Conservation (phyloP, 2,329 filamentous ascomycete species). For the Colletotrichum tropicicola region DNA sequence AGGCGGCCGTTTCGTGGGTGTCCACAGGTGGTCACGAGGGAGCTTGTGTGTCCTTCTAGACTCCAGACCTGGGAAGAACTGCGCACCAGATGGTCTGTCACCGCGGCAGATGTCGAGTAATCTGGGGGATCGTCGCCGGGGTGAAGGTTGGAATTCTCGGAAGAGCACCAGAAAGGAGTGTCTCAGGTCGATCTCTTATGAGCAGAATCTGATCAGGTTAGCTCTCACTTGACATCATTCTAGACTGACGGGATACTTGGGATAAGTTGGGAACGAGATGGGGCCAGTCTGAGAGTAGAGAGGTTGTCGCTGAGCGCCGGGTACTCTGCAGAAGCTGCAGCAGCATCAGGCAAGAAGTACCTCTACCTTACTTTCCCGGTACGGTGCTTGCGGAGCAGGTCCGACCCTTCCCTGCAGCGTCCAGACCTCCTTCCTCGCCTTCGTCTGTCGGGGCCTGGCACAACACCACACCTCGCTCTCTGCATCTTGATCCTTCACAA, state of each 20-base stretch:
- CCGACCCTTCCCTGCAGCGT: background rate
- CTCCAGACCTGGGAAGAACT: background rate
- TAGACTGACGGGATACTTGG: background rate
- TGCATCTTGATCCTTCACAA: constrained; percentile 13
- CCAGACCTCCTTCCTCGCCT: background rate
- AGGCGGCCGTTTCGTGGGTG: background rate
- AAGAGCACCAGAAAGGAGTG: background rate
- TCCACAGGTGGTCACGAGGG: background rate
- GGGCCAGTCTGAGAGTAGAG: background rate
- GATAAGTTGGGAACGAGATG: background rate
- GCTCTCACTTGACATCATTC: background rate
- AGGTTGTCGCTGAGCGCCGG: background rate
- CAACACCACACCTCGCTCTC: background rate
- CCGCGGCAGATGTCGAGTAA: background rate
- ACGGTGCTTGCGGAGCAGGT: background rate
- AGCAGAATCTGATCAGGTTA: background rate
- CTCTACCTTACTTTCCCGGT: background rate
- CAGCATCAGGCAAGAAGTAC: background rate
- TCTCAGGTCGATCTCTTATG: background rate
- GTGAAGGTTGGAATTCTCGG: background rate
- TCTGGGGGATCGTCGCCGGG: constrained; percentile 12
- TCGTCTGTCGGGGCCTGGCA: background rate
- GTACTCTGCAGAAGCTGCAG: constrained; percentile 1
- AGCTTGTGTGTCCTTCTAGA: background rate
- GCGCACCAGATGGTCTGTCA: background rate